phyloP scores from a whole-genome alignment of 768 basidiomycete genomes.

The Suillus alpinus region DNA sequence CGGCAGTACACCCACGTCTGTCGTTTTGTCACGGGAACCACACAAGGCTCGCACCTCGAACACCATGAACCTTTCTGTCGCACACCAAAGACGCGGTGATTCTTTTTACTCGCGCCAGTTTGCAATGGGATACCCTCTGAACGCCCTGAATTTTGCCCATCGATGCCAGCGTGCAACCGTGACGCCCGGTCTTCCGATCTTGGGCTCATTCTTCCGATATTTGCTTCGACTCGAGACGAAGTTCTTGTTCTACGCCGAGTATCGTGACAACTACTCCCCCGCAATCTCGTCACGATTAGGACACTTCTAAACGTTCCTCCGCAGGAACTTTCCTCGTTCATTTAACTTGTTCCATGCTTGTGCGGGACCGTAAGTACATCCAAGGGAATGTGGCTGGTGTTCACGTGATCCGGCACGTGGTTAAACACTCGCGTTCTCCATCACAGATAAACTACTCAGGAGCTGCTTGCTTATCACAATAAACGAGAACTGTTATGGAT shows the following conservation, averaged over 20 bases:
- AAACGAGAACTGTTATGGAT: not conserved
- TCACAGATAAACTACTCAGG: not conserved
- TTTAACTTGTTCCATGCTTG: not conserved
- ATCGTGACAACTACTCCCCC: not conserved
- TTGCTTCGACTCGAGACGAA: not conserved
- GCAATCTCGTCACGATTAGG: not conserved
- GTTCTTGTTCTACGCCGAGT: not conserved
- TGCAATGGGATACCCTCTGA: not conserved
- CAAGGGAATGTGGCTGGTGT: not conserved
- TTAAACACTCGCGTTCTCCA: not conserved
- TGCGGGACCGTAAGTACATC: not conserved
- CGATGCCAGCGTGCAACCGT: not conserved
- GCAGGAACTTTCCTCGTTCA: not conserved
- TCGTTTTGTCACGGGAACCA: conserved; percentile 1
- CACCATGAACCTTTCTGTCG: too few relatives aligned
- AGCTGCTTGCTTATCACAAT: not conserved
- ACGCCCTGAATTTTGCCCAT: not conserved
- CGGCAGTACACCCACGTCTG: not conserved
- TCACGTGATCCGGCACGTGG: not conserved
- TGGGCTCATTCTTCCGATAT: not conserved
- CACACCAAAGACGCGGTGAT: not conserved
- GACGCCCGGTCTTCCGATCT: not conserved
- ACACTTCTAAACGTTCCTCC: not conserved
- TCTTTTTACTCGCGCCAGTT: not conserved
- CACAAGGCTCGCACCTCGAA: conserved; percentile 1